phyloP scores from a whole-genome alignment of 2,329 filamentous ascomycete genomes.

The Apiospora pterosperma region DNA sequence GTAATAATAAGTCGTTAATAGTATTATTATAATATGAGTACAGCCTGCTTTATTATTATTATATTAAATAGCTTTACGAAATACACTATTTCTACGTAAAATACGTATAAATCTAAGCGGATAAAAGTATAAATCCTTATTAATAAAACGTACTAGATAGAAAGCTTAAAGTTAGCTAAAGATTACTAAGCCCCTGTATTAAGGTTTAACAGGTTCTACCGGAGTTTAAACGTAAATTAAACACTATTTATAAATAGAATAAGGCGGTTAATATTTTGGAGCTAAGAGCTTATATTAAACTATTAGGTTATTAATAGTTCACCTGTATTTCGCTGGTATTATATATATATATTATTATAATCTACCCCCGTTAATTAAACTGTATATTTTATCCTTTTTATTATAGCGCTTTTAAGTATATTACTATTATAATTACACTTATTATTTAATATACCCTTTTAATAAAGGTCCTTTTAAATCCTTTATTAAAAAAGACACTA shows the following conservation, averaged over 20 bases:
- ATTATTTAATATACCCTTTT: no score
- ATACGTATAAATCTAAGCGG: not conserved
- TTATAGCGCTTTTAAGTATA: no score
- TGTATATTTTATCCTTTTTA: no score
- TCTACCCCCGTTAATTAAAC: no score
- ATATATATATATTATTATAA: no score
- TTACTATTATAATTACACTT: no score
- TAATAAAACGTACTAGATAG: not conserved
- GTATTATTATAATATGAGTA: not conserved
- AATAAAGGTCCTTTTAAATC: no score
- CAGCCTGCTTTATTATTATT: not conserved
- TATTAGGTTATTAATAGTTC: no score
- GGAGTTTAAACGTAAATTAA: not conserved
- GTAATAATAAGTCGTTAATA: not conserved
- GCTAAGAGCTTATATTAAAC: not conserved
- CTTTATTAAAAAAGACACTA: no score
- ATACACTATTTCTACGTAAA: not conserved
- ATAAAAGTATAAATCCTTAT: not conserved
- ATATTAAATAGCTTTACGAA: not conserved
- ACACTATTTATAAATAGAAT: not conserved
- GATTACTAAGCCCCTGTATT: not conserved
- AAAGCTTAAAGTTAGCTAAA: not conserved
- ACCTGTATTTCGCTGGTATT: no score
- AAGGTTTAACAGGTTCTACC: not conserved
- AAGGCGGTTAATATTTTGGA: not conserved